A percentile compares a stretch with the other conserved stretches of the same genome.
phyloP scores from a whole-genome alignment of 441 rosid species.

The Francoa sonchifolia region DNA sequence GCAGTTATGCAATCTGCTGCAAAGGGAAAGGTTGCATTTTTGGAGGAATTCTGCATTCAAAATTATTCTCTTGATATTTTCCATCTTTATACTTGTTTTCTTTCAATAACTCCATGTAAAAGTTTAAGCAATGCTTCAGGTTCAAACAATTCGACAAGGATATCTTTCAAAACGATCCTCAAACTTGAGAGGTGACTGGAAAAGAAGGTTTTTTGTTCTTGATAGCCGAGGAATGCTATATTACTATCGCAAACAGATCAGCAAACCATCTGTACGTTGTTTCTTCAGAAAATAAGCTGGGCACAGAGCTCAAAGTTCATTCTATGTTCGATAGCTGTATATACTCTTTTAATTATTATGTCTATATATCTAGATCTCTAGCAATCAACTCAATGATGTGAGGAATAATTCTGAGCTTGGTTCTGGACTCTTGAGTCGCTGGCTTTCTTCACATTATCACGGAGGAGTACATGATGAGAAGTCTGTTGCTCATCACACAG shows the following conservation, averaged over 20 bases:
- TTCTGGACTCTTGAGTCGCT: conserved; percentile 88
- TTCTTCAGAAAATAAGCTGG: conserved; percentile 6
- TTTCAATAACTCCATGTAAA: conserved; percentile 11
- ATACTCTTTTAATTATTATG: conserved; percentile 6
- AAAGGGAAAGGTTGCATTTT: conserved; percentile 88
- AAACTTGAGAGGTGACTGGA: conserved; percentile 97
- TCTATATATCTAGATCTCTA: conserved; percentile 41
- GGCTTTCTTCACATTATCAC: conserved; percentile 86
- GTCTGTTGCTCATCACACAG: conserved; percentile 98
- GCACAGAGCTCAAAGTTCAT: conserved; percentile 5
- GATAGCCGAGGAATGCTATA: conserved; percentile 98
- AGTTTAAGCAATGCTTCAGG: conserved; percentile 32
- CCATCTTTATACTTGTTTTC: conserved; percentile 3
- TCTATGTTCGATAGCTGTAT: conserved; percentile 1
- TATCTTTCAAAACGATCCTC: conserved; percentile 95
- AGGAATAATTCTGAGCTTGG: conserved; percentile 95
- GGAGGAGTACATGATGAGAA: conserved; percentile 97
- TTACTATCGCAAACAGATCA: conserved; percentile 83
- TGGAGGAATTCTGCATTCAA: too few relatives aligned
- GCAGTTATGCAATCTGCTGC: conserved; percentile 99
- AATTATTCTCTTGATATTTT: conserved; percentile 2
- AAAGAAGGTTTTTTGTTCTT: conserved; percentile 94
- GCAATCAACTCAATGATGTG: conserved; percentile 69
- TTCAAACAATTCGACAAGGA: conserved; percentile 95
- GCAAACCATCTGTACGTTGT: conserved; percentile 78